Percentiles rank a stretch among this genome's conserved stretches.
Conservation (phyloP, 257 asterid species). For the Lycium ferocissimum region DNA sequence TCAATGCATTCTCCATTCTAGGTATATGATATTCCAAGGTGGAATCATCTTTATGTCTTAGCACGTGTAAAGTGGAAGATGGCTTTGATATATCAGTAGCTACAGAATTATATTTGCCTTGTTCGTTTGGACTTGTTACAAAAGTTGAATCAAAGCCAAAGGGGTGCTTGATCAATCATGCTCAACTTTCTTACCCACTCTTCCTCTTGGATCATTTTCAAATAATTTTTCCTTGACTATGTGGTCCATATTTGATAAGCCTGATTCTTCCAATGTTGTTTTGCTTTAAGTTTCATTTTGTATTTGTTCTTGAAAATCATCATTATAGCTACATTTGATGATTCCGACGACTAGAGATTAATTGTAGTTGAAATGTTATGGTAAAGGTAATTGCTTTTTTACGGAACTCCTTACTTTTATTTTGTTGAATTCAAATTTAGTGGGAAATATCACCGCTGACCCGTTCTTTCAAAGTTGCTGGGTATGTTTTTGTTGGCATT, state of each 20-base stretch:
- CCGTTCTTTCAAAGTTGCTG: no score
- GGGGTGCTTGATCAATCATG: slow-evolving; percentile 27
- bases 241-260: slow-evolving; percentile 9
- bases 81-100: slow-evolving; percentile 21
- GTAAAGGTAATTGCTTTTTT: not conserved
- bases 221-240: slow-evolving; percentile 24
- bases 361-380: not conserved
- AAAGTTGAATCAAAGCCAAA: slow-evolving; percentile 19
- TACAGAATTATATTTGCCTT: slow-evolving; percentile 32
- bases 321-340: not conserved
- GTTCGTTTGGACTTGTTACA: slow-evolving; percentile 21
- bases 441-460: no score
- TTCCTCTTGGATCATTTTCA: slow-evolving; percentile 30
- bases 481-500: not conserved
- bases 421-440: not conserved
- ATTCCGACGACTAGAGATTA: not conserved
- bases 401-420: not conserved
- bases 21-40: slow-evolving; percentile 29
- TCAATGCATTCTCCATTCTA: slow-evolving; percentile 16
- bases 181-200: slow-evolving; percentile 23
- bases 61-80: slow-evolving; percentile 36
- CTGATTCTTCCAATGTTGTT: not conserved
- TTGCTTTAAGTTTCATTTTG: not conserved
- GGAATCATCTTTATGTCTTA: slow-evolving; percentile 30
- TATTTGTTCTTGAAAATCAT: not conserved